These are phyloP conservation scores for Luvunga scandens DNA, from an alignment of 345 rosid genomes.

Conservation along the genomic window DNA sequence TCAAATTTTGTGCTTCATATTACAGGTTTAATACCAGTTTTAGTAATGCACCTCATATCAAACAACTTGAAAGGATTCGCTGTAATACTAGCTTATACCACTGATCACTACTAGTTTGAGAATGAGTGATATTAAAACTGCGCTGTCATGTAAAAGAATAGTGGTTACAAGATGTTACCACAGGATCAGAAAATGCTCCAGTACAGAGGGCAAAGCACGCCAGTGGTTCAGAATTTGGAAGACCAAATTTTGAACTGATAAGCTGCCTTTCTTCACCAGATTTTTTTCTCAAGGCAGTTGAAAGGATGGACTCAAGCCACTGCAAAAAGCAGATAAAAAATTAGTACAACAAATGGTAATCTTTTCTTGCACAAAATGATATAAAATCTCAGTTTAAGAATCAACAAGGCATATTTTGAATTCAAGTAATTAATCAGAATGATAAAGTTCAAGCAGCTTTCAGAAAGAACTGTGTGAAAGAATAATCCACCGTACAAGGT, in stretches of 20 bases:
- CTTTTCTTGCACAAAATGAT: not conserved
- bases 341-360: slow-evolving; percentile 1
- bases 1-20: no score
- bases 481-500: not conserved
- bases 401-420: not conserved
- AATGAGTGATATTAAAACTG: not conserved
- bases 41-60: not conserved
- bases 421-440: not conserved
- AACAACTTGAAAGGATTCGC: not conserved
- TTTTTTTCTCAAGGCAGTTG: slow-evolving; percentile 73
- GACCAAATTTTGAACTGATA: slow-evolving; percentile 58
- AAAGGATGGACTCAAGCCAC: slow-evolving; percentile 87
- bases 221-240: slow-evolving; percentile 48
- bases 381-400: not conserved
- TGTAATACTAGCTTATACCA: not conserved
- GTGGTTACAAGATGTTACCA: slow-evolving; percentile 43
- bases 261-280: slow-evolving; percentile 64
- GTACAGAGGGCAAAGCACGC: slow-evolving; percentile 84
- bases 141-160: not conserved
- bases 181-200: slow-evolving; percentile 82
- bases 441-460: not conserved
- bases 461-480: not conserved
- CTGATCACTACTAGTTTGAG: not conserved
- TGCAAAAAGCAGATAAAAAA: slow-evolving; percentile 27
- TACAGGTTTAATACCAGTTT: no score